phyloP scores from a whole-genome alignment of 163 green algal genomes.

The Prototheca wickerhamii region DNA sequence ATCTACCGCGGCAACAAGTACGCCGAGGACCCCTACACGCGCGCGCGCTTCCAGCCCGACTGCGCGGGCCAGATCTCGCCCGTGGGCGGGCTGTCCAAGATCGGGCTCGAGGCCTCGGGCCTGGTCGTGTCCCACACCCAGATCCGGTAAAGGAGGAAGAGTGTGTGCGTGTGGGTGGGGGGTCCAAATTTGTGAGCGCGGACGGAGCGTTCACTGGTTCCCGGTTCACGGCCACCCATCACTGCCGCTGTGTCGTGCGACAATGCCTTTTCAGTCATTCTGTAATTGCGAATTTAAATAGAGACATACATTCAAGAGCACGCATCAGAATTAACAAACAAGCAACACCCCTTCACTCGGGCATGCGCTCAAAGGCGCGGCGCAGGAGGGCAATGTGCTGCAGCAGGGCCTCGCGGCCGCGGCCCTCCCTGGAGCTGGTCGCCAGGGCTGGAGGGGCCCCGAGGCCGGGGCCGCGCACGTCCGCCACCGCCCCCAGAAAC shows the following conservation, averaged over 20 bases:
- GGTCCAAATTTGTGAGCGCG: too few relatives aligned
- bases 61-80: constrained; percentile 74
- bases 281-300: too few relatives aligned
- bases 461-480: not conserved
- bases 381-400: not conserved
- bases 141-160: constrained; percentile 4
- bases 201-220: too few relatives aligned
- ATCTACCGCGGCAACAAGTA: constrained; percentile 88
- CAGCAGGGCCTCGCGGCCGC: not conserved
- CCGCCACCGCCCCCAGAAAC: constrained; percentile 46
- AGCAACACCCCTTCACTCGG: not conserved
- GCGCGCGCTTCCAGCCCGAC: constrained; percentile 77
- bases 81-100: constrained; percentile 73
- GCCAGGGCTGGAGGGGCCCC: not conserved
- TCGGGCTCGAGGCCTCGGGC: constrained; percentile 81
- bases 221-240: too few relatives aligned
- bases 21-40: constrained; percentile 65
- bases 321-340: too few relatives aligned
- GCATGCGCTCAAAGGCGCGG: not conserved
- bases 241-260: too few relatives aligned
- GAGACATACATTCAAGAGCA: too few relatives aligned
- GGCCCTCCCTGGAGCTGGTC: not conserved
- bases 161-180: too few relatives aligned
- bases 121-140: constrained; percentile 47
- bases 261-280: too few relatives aligned